Evolutionary conservation across 257 asterid genomes (phyloP).

Genomic region (Penstemon davidsonii): DNA sequence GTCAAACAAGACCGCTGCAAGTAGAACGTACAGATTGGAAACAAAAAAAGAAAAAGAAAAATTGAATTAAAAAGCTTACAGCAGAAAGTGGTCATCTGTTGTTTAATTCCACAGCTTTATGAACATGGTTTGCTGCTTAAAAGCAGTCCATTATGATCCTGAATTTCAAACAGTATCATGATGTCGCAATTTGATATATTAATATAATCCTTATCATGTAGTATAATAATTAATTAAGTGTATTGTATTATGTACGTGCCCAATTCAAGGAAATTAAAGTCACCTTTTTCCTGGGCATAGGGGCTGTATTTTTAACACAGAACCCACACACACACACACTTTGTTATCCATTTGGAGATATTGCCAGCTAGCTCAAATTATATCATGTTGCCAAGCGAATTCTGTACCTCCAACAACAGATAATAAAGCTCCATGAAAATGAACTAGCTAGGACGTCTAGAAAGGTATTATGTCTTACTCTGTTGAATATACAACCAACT

Average conservation of each 20-base stretch:
- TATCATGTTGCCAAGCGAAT: not conserved
- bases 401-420: conserved; percentile 11
- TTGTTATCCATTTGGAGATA: not conserved
- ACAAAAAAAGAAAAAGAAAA: conserved; percentile 12
- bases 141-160: conserved; percentile 24
- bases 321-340: not conserved
- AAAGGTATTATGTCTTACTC: no score
- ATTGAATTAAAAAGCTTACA: not conserved
- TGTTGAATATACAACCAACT: no score
- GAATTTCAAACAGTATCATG: conserved; percentile 32
- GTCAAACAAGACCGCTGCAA: no score
- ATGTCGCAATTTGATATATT: conserved; percentile 15
- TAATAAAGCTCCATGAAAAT: conserved; percentile 13
- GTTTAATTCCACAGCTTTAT: conserved; percentile 18
- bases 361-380: conserved; percentile 17
- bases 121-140: conserved; percentile 42
- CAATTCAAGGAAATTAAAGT: not conserved
- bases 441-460: no score
- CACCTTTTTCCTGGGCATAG: not conserved
- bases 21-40: not conserved
- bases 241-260: not conserved
- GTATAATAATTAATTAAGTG: no score
- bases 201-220: not conserved
- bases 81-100: not conserved
- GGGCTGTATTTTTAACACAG: not conserved